Conservation (phyloP, 164 flowering plant genomes). For the Cinnamomum chago region DNA sequence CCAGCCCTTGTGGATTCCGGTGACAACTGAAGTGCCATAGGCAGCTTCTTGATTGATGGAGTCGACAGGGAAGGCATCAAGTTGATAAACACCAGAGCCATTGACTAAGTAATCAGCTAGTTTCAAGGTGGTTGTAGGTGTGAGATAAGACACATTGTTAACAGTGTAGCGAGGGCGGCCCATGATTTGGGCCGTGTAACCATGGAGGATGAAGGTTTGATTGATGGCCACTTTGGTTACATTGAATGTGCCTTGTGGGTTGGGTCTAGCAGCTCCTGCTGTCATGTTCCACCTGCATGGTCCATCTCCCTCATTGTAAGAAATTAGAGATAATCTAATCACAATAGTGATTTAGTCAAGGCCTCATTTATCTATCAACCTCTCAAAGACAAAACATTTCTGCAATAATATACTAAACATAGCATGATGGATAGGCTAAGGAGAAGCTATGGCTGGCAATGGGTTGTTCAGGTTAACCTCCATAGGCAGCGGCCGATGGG, state of each 20-base stretch:
- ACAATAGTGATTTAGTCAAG: too few relatives aligned
- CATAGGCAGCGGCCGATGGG: too few relatives aligned
- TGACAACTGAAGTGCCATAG: constrained; percentile 37
- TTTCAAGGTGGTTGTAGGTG: constrained; percentile 48
- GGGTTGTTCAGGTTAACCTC: too few relatives aligned
- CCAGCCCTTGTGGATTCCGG: constrained; percentile 60
- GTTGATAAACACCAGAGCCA: constrained; percentile 43
- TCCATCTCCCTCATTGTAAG: neutral
- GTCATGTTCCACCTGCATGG: constrained; percentile 54
- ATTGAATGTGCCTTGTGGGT: constrained; percentile 70
- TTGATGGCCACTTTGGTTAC: constrained; percentile 40
- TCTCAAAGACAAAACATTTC: too few relatives aligned
- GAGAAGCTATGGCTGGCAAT: too few relatives aligned
- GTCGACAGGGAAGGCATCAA: constrained; percentile 38
- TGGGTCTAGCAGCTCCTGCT: constrained; percentile 77
- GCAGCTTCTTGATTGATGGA: constrained; percentile 23
- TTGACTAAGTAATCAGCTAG: constrained; percentile 50
- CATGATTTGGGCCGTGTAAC: constrained; percentile 19
- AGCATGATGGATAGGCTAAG: too few relatives aligned
- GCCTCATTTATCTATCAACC: too few relatives aligned
- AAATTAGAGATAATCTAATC: too few relatives aligned
- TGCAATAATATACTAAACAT: too few relatives aligned
- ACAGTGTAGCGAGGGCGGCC: constrained; percentile 26
- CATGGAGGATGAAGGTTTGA: constrained; percentile 47
- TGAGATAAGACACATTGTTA: constrained; percentile 50